These are phyloP conservation scores for Penicillium steckii DNA, from an alignment of 495 filamentous ascomycete genomes.

Conservation along the genomic window DNA sequence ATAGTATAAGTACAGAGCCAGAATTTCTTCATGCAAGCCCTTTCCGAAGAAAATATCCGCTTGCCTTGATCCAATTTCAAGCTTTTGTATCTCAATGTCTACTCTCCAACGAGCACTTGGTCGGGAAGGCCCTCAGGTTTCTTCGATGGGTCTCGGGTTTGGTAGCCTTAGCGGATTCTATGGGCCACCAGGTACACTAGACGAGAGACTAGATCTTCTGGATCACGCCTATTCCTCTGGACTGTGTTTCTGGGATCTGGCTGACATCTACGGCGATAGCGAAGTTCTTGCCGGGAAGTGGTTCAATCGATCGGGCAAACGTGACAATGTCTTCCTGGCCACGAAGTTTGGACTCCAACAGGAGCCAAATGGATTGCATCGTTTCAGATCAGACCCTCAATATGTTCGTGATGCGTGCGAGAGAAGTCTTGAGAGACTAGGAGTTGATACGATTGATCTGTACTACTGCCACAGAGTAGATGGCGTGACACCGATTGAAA, in stretches of 20 bases:
- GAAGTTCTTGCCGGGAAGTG: slow-evolving; percentile 56
- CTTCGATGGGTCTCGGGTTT: slow-evolving; percentile 53
- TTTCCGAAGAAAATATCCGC: no score
- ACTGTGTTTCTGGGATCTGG: slow-evolving; percentile 58
- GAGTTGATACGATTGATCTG: slow-evolving; percentile 56
- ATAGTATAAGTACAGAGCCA: no score
- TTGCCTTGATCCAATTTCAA: not conserved
- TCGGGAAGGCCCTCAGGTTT: slow-evolving; percentile 51
- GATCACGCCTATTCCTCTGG: slow-evolving; percentile 54
- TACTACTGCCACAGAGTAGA: slow-evolving; percentile 52
- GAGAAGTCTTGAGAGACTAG: slow-evolving; percentile 52
- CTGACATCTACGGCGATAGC: slow-evolving; percentile 45
- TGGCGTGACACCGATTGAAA: slow-evolving; percentile 48
- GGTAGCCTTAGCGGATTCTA: slow-evolving; percentile 54
- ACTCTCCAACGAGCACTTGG: slow-evolving; percentile 42
- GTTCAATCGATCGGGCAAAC: slow-evolving; percentile 54
- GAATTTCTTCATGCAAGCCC: no score
- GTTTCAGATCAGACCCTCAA: slow-evolving; percentile 49
- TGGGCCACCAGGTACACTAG: slow-evolving; percentile 36
- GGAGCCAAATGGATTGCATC: slow-evolving; percentile 7
- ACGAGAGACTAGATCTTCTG: slow-evolving; percentile 32
- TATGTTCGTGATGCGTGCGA: slow-evolving; percentile 52
- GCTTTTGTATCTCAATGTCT: slow-evolving; percentile 15
- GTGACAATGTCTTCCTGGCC: slow-evolving; percentile 56
- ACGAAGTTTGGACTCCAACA: slow-evolving; percentile 50